phyloP scores from a whole-genome alignment of 1,284 basidiomycete genomes.

The Cryptococcus sp. region DNA sequence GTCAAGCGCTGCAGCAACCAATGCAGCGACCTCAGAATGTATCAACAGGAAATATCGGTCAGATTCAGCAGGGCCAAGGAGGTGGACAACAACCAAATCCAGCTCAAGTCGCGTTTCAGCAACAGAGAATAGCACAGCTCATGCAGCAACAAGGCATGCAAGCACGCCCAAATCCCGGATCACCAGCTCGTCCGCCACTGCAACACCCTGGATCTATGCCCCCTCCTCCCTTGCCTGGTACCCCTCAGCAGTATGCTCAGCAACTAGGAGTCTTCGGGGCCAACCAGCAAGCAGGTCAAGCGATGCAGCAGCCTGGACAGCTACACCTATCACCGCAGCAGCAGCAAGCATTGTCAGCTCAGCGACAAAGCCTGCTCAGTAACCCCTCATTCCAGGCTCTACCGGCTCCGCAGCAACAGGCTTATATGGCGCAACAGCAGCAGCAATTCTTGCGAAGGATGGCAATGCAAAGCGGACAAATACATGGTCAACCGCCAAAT shows the following conservation, averaged over 20 bases:
- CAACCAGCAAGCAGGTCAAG: too few relatives aligned
- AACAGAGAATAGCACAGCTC: constrained; percentile 19
- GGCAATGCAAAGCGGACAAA: constrained; percentile 26
- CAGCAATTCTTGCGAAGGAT: constrained; percentile 32
- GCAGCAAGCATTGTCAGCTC: constrained; percentile 34
- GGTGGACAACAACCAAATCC: constrained; percentile 18
- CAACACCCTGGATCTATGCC: constrained; percentile 18
- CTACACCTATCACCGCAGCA: constrained; percentile 36
- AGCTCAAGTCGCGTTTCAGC: constrained; percentile 21
- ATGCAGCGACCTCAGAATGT: constrained; percentile 38
- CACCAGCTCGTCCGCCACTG: constrained; percentile 21
- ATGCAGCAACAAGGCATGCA: constrained; percentile 18
- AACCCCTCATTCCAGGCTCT: constrained; percentile 33
- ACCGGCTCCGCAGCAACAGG: constrained; percentile 40
- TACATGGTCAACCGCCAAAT: constrained; percentile 12
- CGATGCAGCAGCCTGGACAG: constrained; percentile 13
- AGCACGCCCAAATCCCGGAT: constrained; percentile 22
- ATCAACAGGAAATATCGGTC: constrained; percentile 18
- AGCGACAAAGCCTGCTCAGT: constrained; percentile 21
- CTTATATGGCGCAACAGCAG: constrained; percentile 37
- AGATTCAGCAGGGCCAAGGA: constrained; percentile 19
- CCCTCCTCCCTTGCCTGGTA: constrained; percentile 29
- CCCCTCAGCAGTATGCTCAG: constrained; percentile 8
- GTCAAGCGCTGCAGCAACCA: constrained; percentile 21
- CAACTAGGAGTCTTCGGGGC: constrained; percentile 1